Base-by-base conservation (phyloP, 441 rosid genomes). In the Pelargonium cotyledonis region DNA sequence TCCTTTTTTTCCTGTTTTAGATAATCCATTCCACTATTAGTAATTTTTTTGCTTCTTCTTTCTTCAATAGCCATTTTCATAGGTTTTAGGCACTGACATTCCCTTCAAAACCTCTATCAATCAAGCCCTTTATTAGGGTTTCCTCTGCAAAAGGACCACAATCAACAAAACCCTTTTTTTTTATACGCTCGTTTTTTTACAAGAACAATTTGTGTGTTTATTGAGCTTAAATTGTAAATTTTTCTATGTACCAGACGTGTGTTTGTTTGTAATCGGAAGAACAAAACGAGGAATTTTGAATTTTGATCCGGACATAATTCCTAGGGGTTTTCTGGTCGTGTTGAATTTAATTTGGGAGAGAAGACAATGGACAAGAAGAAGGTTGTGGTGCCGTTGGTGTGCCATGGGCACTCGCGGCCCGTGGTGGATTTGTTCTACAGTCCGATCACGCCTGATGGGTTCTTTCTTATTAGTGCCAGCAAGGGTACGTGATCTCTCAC, bases 391-490 rank as follows among this genome's bases (percentile, higher is more conserved):
- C 97, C 98, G 23, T 80, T 93, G 75, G 95, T 93, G 4, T 93
- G 97, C 83, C 98, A 93, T 49, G 98, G 97, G 14, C 98, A 93
- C 82, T 93, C 98, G 14, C 87, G 97, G 68, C 98, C 98, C 2
- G 97, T 93, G 10, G 97, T 93, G 69, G 97, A 89, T 84, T 82
- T 93, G 51, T 85, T 83, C 72, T 93, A 93, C 80, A 93, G 96
- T 72, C 98, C 97, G 63, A 75, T 85, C 64, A 91, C 98, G 66
- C 96, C 95, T 3, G 98, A 93, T 85, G 98, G 98, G 3, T 93
- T 85, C 81, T 93, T 93, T 63, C 90, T 91, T 78, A 88, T 93
- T 63, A 91, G 96, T 80, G 98, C 98, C 43, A 93, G 97, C 82
- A 94, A 94, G 79, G 98, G 93, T 94, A 71, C 8, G 77, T 46